Conservation (phyloP, 768 basidiomycete species). For the Leccinum truebloodii region DNA sequence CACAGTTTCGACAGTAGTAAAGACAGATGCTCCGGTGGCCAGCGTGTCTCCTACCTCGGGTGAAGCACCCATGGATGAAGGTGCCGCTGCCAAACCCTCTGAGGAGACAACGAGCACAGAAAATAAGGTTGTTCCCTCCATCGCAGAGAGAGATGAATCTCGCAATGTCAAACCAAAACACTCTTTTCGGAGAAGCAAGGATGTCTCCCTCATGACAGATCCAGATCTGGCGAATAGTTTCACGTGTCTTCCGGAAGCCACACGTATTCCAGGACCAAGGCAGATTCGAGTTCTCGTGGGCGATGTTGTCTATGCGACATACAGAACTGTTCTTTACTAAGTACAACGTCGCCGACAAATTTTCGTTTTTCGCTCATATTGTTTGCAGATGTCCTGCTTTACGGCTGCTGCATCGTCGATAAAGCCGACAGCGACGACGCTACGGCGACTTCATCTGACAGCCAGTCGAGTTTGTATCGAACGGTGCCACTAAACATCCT, state of each 20-base stretch:
- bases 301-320: slow-evolving; percentile 66
- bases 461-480: slow-evolving; percentile 31
- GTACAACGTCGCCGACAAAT: slow-evolving; percentile 41
- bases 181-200: slow-evolving; percentile 36
- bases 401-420: slow-evolving; percentile 24
- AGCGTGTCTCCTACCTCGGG: background rate
- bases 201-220: slow-evolving; percentile 22
- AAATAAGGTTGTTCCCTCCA: background rate
- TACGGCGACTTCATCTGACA: slow-evolving; percentile 34
- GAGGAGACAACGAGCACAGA: slow-evolving; percentile 7
- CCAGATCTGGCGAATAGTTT: slow-evolving; percentile 1
- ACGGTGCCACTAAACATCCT: too few species aligned
- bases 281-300: slow-evolving; percentile 55
- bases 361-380: slow-evolving; percentile 9
- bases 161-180: slow-evolving; percentile 36
- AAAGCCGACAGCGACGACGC: slow-evolving; percentile 10
- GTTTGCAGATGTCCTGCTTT: slow-evolving; percentile 67
- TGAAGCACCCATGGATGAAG: slow-evolving; percentile 10
- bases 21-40: slow-evolving; percentile 24
- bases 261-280: slow-evolving; percentile 41
- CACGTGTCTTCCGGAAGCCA: background rate
- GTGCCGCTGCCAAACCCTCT: background rate
- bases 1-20: slow-evolving; percentile 31
- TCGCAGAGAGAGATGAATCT: slow-evolving; percentile 13
- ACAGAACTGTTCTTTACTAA: slow-evolving; percentile 73